These are phyloP conservation scores for Psophocarpus tetragonolobus DNA, from an alignment of 306 rosid genomes.

Conservation along the genomic window DNA sequence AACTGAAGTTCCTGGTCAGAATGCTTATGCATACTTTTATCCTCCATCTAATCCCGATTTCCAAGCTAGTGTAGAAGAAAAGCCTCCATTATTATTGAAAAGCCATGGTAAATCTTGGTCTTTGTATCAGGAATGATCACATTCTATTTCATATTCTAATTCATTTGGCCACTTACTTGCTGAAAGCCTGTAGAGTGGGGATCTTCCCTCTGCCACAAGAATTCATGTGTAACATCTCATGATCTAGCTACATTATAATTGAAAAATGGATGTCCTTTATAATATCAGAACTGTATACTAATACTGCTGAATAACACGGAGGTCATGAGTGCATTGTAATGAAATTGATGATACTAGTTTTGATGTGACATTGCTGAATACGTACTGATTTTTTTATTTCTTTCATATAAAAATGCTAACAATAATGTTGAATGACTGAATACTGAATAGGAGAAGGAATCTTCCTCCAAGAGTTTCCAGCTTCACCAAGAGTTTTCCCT, in stretches of 20 bases:
- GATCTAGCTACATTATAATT: not conserved
- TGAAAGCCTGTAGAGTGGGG: not conserved
- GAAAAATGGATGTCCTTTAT: not conserved
- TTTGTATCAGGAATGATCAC: not conserved
- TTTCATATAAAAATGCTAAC: not conserved
- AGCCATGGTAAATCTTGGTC: constrained; percentile 75
- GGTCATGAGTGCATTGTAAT: not conserved
- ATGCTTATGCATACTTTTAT: constrained; percentile 90
- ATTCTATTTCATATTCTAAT: not conserved
- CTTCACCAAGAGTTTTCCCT: not conserved
- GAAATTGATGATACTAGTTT: not conserved
- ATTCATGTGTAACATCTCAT: not conserved
- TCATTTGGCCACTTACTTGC: constrained; percentile 7
- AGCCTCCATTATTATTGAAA: constrained; percentile 83
- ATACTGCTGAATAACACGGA: not conserved
- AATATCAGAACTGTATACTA: not conserved
- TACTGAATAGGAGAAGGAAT: not conserved
- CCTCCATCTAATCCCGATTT: constrained; percentile 73
- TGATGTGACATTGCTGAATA: not conserved
- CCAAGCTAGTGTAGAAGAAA: constrained; percentile 68
- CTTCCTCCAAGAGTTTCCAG: not conserved
- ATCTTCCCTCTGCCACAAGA: not conserved
- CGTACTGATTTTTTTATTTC: not conserved
- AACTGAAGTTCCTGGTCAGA: constrained; percentile 90
- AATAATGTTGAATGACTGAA: not conserved